phyloP scores from a whole-genome alignment of 768 basidiomycete genomes.

The Amanita phalloides region DNA sequence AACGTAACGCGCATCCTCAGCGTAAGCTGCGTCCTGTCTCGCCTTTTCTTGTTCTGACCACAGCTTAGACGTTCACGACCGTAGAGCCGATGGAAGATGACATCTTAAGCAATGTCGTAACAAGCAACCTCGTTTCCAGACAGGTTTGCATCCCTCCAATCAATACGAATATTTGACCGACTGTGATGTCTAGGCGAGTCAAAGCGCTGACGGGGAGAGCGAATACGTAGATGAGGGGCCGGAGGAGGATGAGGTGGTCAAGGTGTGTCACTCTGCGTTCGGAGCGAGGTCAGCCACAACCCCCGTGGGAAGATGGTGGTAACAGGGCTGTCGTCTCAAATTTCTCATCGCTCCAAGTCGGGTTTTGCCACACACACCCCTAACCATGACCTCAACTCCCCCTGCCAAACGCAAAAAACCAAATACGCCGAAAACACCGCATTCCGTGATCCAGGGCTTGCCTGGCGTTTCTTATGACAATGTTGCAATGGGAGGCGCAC shows the following conservation, averaged over 20 bases:
- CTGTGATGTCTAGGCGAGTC: slow-evolving; percentile 33
- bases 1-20: too few relatives aligned
- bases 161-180: background rate
- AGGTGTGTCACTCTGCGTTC: slow-evolving; percentile 9
- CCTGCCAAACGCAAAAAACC: too few relatives aligned
- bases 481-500: too few relatives aligned
- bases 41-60: background rate
- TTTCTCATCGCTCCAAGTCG: too few relatives aligned
- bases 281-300: slow-evolving; percentile 5
- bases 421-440: too few relatives aligned
- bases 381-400: too few relatives aligned
- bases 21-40: slow-evolving; percentile 7
- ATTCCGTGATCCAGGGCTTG: too few relatives aligned
- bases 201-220: slow-evolving; percentile 65
- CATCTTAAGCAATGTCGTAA: slow-evolving; percentile 83
- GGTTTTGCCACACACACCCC: too few relatives aligned
- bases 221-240: slow-evolving; percentile 54
- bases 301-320: too few relatives aligned
- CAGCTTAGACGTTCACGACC: slow-evolving; percentile 25
- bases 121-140: slow-evolving; percentile 84
- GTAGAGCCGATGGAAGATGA: slow-evolving; percentile 51
- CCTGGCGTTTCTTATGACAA: too few relatives aligned
- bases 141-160: slow-evolving; percentile 38
- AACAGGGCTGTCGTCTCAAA: too few relatives aligned
- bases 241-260: slow-evolving; percentile 43